Evolutionary conservation across 1,284 basidiomycete species (phyloP).

Genomic region (Malassezia equina): DNA sequence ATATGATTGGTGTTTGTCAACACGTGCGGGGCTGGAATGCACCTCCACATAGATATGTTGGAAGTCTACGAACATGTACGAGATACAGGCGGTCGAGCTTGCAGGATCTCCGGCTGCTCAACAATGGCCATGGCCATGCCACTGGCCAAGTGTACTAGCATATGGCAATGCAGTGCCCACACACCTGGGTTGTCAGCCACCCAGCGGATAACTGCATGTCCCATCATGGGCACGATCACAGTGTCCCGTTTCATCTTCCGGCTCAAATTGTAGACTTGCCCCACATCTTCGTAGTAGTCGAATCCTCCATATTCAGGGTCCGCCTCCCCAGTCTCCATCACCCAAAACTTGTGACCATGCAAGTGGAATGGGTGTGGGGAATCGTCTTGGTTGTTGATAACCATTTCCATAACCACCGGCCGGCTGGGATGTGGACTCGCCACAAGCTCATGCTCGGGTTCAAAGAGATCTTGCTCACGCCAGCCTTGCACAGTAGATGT

Average conservation of each 20-base stretch:
- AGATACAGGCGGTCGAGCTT: not conserved
- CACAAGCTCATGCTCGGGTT: constrained; percentile 18
- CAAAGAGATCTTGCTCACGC: not conserved
- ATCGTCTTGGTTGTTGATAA: constrained; percentile 49
- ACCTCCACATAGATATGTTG: not conserved
- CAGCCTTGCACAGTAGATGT: not conserved
- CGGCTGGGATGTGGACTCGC: constrained; percentile 21
- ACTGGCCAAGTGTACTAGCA: constrained; percentile 21
- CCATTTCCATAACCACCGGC: constrained; percentile 37
- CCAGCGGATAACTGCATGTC: constrained; percentile 31
- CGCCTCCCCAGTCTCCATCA: constrained; percentile 41
- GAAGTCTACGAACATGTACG: not conserved
- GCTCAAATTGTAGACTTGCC: not conserved
- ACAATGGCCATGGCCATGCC: constrained; percentile 26
- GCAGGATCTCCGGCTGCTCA: constrained; percentile 12
- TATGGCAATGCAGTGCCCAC: constrained; percentile 31
- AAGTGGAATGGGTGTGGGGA: constrained; percentile 53
- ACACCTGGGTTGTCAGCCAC: constrained; percentile 33
- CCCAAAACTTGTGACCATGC: constrained; percentile 50
- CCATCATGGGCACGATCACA: constrained; percentile 24
- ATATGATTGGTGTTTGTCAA: not conserved
- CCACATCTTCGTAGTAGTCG: constrained; percentile 6
- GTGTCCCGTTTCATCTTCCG: constrained; percentile 34
- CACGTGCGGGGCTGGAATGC: not conserved
- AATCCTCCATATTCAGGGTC: constrained; percentile 3